These are phyloP conservation scores for Saksenaea vasiformis DNA, from an alignment of 371 early-diverging fungal species.

Conservation along the genomic window DNA sequence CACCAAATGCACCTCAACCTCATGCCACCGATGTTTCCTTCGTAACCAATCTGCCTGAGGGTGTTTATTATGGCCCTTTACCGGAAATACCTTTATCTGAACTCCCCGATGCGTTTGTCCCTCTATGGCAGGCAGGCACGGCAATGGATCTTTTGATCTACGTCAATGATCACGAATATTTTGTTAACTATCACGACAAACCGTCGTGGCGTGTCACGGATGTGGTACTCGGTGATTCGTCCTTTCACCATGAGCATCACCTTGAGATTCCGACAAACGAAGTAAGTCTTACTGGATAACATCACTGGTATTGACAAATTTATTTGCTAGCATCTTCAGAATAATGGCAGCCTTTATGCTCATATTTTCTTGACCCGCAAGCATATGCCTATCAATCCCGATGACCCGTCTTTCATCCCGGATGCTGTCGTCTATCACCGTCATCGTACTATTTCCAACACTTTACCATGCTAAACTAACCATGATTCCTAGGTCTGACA, in stretches of 20 bases:
- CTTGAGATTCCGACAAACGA: constrained; percentile 46
- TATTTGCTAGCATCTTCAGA: constrained; percentile 57
- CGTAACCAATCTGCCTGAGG: constrained; percentile 27
- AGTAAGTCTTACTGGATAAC: constrained; percentile 18
- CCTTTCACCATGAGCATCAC: constrained; percentile 33
- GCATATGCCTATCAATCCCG: constrained; percentile 58
- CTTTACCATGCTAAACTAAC: neutral
- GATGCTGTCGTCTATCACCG: constrained; percentile 53
- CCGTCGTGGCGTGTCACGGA: constrained; percentile 61
- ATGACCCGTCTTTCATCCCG: constrained; percentile 30
- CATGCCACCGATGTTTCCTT: neutral
- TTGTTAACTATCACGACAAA: constrained; percentile 45
- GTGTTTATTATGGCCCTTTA: constrained; percentile 42
- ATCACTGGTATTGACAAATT: neutral
- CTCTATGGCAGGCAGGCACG: constrained; percentile 38
- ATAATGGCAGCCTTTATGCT: constrained; percentile 84
- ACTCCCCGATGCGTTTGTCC: constrained; percentile 34
- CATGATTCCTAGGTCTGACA: constrained; percentile 56
- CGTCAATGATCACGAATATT: constrained; percentile 55
- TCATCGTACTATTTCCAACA: constrained; percentile 47
- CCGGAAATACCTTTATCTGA: constrained; percentile 23
- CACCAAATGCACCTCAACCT: constrained; percentile 2
- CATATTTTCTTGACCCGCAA: constrained; percentile 72
- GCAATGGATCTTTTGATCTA: constrained; percentile 57
- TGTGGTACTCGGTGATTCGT: constrained; percentile 61